Evolutionary conservation across 2,329 filamentous ascomycete species (phyloP).

Genomic region (Neospermospora avenae): DNA sequence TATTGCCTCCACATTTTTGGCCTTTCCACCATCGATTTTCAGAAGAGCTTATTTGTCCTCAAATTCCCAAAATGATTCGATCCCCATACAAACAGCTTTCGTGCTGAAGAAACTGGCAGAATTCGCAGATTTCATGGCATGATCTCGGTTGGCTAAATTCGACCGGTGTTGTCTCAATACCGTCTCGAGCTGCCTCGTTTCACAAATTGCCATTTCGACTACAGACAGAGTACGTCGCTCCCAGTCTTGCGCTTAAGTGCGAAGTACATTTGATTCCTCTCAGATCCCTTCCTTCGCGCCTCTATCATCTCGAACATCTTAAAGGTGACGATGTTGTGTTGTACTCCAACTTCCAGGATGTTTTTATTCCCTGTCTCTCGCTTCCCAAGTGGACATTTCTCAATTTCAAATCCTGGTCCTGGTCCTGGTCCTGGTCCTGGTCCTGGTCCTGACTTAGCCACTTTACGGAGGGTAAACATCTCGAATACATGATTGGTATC

Average conservation of each 20-base stretch:
- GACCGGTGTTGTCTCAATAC: slow-evolving; percentile 17
- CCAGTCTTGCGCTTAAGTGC: not conserved
- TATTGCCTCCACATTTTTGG: slow-evolving; percentile 6
- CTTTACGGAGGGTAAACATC: slow-evolving; percentile 2
- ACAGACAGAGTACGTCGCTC: slow-evolving; percentile 4
- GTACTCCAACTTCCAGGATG: slow-evolving; percentile 6
- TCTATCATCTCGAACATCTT: slow-evolving; percentile 1
- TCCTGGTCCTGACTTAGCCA: not conserved
- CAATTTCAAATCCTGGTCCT: slow-evolving; percentile 21
- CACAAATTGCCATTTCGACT: slow-evolving; percentile 11
- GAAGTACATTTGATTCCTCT: not conserved
- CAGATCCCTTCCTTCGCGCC: not conserved
- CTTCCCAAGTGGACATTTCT: slow-evolving; percentile 23
- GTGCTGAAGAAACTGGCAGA: not conserved
- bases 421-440: slow-evolving; percentile 2
- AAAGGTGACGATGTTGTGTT: slow-evolving; percentile 9
- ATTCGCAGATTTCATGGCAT: slow-evolving; percentile 8
- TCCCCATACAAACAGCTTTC: not conserved
- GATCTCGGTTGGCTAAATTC: slow-evolving; percentile 13
- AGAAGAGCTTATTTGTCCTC: not conserved
- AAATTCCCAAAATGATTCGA: not conserved
- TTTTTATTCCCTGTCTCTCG: slow-evolving; percentile 18
- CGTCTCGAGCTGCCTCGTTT: slow-evolving; percentile 16
- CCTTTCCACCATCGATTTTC: slow-evolving; percentile 4
- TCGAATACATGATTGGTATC: slow-evolving; percentile 19